Evolutionary conservation across 116 monocot genomes (phyloP), one percentile per base, ranked within the genome.

Genomic region (Zostera marina): DNA sequence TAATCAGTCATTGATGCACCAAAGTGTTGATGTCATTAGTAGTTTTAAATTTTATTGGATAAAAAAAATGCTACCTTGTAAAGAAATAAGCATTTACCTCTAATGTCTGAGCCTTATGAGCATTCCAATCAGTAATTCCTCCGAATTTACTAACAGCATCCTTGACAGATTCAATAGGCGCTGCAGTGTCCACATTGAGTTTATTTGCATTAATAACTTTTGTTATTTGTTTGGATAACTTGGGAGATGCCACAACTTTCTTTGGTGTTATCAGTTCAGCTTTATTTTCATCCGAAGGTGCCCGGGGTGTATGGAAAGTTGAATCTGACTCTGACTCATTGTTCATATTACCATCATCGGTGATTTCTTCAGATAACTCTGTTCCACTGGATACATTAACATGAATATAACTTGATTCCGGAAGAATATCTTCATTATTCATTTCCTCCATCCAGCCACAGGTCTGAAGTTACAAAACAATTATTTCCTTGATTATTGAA

Each of bases 61-160:
- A 2, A 32, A 32, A 5, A 32, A 32, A 32, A 32, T 32, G 32
- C 2, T 32, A 32, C 32, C 32, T 1, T 32, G 2, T 32, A 32
- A 32, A 32, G 32, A 32, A 32, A 32, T 32, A 32, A 11, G 21
- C 19, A 52, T 11, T 15, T 79, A 84, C 84, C 79, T 84, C 80
- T 16, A 84, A 57, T 53, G 75, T 72, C 59, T 53, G 66, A 47
- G 79, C 57, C 70, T 73, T 88, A 63, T 82, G 80, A 61, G 82
- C 79, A 70, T 88, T 88, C 88, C 88, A 88, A 69, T 88, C 88
- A 58, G 74, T 74, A 55, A 82, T 88, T 24, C 80, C 88, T 59
- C 88, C 88, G 70, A 82, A 82, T 63, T 70, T 82, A 22, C 69
- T 68, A 14, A 88, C 88, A 59, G 82, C 88, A 43, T 77, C 79